These are phyloP conservation scores for Apiospora kogelbergensis DNA, from an alignment of 2,329 filamentous ascomycete genomes.

Conservation along the genomic window DNA sequence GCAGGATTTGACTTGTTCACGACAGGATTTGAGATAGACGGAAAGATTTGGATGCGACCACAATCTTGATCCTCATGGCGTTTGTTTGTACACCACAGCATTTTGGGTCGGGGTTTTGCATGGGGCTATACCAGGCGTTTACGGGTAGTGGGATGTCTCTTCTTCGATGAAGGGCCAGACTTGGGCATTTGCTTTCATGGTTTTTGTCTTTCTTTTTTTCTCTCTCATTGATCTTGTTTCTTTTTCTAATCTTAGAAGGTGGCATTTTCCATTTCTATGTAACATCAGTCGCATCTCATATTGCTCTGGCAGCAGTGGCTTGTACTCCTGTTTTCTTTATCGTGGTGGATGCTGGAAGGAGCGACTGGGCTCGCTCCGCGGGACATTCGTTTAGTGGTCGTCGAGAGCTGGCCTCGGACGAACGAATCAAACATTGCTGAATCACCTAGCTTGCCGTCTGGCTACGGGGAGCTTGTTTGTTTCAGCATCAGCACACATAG, in stretches of 20 bases:
- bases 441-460: conserved; percentile 16
- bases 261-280: conserved; percentile 15
- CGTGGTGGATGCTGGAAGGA: conserved; percentile 16
- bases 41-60: background rate
- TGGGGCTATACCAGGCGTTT: conserved; percentile 35
- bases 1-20: conserved; percentile 12
- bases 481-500: conserved; percentile 8
- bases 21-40: conserved; percentile 3
- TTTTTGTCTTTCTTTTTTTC: conserved; percentile 16
- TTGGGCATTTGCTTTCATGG: conserved; percentile 17
- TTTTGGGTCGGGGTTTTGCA: conserved; percentile 11
- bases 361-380: conserved; percentile 18
- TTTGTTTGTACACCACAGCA: conserved; percentile 2
- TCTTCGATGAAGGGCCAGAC: conserved; percentile 9
- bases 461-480: conserved; percentile 15
- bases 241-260: conserved; percentile 3
- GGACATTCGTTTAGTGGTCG: conserved; percentile 6
- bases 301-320: conserved; percentile 22
- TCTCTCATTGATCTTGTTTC: conserved; percentile 11
- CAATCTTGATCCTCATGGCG: background rate
- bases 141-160: conserved; percentile 20
- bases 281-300: conserved; percentile 18
- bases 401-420: conserved; percentile 11
- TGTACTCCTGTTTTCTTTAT: conserved; percentile 17
- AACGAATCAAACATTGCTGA: conserved; percentile 8